phyloP scores from a whole-genome alignment of 148 eudicot genomes.

The Vaccinium macrocarpon region DNA sequence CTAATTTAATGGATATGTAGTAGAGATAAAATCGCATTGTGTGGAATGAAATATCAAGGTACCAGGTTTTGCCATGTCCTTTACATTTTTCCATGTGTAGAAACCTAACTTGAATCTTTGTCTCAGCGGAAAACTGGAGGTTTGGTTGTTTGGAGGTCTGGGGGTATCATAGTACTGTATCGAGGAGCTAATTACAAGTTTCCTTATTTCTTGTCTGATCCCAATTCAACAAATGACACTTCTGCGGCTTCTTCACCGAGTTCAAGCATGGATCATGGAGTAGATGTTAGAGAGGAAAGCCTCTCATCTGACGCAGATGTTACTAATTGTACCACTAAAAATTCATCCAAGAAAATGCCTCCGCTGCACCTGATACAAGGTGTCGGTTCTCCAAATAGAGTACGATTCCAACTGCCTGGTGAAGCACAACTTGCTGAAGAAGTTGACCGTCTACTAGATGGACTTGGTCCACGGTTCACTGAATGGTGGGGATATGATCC shows the following conservation, averaged over 20 bases:
- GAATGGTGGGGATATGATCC: conserved; percentile 99
- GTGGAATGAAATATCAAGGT: not conserved
- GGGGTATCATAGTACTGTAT: conserved; percentile 77
- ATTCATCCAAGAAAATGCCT: conserved; percentile 20
- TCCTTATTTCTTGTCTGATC: conserved; percentile 65
- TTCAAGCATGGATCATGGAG: conserved; percentile 25
- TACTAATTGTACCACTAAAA: conserved; percentile 26
- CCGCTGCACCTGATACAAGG: conserved; percentile 71
- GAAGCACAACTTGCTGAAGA: conserved; percentile 81
- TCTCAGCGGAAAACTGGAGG: conserved; percentile 95
- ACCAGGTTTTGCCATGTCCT: not conserved
- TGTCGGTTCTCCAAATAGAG: conserved; percentile 71
- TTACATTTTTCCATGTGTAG: not conserved
- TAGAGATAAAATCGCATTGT: not conserved
- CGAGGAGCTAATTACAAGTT: conserved; percentile 81
- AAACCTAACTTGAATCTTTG: conserved; percentile 9
- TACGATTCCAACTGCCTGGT: conserved; percentile 79
- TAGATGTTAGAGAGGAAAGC: conserved; percentile 25
- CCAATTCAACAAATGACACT: conserved; percentile 28
- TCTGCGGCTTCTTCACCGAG: conserved; percentile 33
- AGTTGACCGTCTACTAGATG: conserved; percentile 75
- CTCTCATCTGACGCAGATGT: conserved; percentile 26
- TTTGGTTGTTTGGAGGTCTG: conserved; percentile 93
- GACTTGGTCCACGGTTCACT: conserved; percentile 88
- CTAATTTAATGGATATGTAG: not conserved